Percentiles rank a stretch among this genome's conserved stretches.
These are phyloP conservation scores for Botrytis pseudocinerea DNA, from an alignment of 2,329 filamentous ascomycete species.

Conservation along the genomic window DNA sequence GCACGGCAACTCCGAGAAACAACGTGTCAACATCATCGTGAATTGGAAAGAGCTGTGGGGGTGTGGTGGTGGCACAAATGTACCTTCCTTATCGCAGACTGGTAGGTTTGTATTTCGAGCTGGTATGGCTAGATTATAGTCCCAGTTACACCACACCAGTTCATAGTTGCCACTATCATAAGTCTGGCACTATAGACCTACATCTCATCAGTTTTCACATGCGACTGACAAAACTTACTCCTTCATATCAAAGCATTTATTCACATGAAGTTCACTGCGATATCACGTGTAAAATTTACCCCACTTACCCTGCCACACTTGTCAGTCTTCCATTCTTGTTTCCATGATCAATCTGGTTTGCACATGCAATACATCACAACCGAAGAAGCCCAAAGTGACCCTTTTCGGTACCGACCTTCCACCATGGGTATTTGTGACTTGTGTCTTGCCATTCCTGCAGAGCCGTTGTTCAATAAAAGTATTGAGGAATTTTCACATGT, in stretches of 20 bases:
- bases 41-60: conserved; percentile 4
- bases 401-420: too few relatives aligned
- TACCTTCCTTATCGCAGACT: neutral
- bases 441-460: conserved; percentile 4
- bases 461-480: conserved; percentile 2
- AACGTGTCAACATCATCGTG: neutral
- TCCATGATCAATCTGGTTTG: neutral
- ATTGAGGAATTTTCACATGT: neutral
- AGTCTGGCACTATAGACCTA: neutral
- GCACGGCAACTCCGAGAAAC: neutral
- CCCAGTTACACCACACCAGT: neutral
- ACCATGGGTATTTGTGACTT: conserved; percentile 8
- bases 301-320: conserved; percentile 1
- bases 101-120: neutral
- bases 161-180: neutral
- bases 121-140: neutral
- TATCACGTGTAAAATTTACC: conserved; percentile 13
- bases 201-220: neutral
- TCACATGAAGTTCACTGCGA: neutral
- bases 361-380: neutral
- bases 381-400: neutral
- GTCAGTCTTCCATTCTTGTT: neutral
- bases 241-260: neutral
- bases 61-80: neutral
- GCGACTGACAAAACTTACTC: neutral